Conservation (phyloP, 2,329 filamentous ascomycete genomes). For the Furcasterigmium sp. region DNA sequence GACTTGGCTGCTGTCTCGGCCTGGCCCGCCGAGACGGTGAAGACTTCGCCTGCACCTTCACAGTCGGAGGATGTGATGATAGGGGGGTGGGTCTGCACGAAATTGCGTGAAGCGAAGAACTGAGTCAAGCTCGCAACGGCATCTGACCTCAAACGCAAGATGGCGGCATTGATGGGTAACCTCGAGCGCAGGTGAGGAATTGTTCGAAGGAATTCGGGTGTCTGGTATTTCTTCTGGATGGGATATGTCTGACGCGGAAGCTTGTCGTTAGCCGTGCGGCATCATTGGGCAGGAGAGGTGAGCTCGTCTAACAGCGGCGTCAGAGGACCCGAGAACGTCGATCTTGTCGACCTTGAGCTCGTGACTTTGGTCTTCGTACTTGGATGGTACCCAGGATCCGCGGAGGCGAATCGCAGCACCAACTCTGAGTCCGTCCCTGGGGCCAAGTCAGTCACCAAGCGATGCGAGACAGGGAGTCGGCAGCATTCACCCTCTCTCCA, state of each 20-base stretch:
- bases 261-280: slow-evolving; percentile 6
- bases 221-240: slow-evolving; percentile 95
- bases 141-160: slow-evolving; percentile 80
- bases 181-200: slow-evolving; percentile 83
- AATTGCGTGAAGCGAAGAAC: slow-evolving; percentile 68
- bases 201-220: slow-evolving; percentile 79
- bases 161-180: slow-evolving; percentile 71
- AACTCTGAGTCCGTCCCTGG: slow-evolving; percentile 61
- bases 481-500: slow-evolving; percentile 57
- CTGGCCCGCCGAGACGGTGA: slow-evolving; percentile 54
- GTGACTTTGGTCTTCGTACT: slow-evolving; percentile 64
- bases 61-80: slow-evolving; percentile 96
- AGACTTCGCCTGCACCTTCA: slow-evolving; percentile 93
- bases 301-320: slow-evolving; percentile 62
- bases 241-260: slow-evolving; percentile 65
- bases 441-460: slow-evolving; percentile 20
- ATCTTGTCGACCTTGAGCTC: slow-evolving; percentile 74
- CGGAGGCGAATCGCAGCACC: slow-evolving; percentile 74
- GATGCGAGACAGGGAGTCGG: slow-evolving; percentile 16
- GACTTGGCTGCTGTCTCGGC: slow-evolving; percentile 21
- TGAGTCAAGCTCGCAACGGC: slow-evolving; percentile 66
- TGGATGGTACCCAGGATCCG: slow-evolving; percentile 71
- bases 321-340: slow-evolving; percentile 68
- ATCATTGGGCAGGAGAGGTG: slow-evolving; percentile 2
- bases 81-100: slow-evolving; percentile 83